Evolutionary conservation across 768 basidiomycete genomes (phyloP).

Genomic region (Amanita pseudoporphyria): DNA sequence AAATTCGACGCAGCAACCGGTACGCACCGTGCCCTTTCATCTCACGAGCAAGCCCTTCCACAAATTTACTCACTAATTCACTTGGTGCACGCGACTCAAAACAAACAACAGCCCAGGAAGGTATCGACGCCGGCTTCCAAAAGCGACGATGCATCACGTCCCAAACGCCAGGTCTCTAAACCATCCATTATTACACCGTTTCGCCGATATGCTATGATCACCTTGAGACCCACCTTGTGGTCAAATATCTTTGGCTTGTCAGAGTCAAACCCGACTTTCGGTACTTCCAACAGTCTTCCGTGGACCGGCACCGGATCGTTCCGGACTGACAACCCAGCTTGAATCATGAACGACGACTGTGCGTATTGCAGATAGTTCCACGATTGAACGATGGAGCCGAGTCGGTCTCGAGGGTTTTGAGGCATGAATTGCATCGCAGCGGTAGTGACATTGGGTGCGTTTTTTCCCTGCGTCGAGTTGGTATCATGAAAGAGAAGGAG

Average conservation of each 20-base stretch:
- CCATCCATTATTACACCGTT: too few species aligned
- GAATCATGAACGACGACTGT: background rate
- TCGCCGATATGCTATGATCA: background rate
- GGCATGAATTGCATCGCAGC: slow-evolving; percentile 3
- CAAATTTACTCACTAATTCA: background rate
- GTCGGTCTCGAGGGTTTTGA: background rate
- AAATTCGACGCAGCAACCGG: too few species aligned
- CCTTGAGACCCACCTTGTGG: background rate
- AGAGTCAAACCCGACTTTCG: background rate
- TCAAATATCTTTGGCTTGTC: too few species aligned
- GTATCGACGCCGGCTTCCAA: background rate
- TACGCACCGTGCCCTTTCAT: background rate
- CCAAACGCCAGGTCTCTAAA: slow-evolving; percentile 5
- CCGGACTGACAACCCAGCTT: slow-evolving; percentile 1
- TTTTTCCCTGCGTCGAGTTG: background rate
- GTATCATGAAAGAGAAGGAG: background rate
- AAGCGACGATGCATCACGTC: slow-evolving; percentile 3
- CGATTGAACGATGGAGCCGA: background rate
- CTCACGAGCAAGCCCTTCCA: background rate
- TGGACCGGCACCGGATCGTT: background rate
- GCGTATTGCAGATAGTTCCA: background rate
- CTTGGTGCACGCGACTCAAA: background rate
- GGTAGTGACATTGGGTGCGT: background rate
- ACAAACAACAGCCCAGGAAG: background rate
- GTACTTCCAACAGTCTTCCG: background rate